phyloP scores from a whole-genome alignment of 164 flowering plant genomes.

The Nymphaea colorata region DNA sequence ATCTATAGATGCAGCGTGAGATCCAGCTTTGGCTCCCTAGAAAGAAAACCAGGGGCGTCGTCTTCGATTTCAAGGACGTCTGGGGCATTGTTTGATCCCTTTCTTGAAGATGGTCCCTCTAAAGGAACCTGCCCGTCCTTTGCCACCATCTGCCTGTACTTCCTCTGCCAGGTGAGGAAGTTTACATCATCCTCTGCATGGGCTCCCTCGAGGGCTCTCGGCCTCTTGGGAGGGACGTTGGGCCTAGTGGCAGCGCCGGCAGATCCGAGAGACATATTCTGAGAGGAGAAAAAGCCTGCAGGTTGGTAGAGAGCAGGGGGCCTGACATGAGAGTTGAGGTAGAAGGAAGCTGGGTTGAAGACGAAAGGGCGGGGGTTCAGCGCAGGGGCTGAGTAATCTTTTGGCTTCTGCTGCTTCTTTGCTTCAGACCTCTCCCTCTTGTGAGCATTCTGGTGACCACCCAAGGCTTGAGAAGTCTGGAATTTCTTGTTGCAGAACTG shows the following conservation, averaged over 20 bases:
- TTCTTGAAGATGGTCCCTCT: neutral
- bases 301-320: neutral
- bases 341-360: neutral
- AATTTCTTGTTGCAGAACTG: neutral
- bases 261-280: neutral
- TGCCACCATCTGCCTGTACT: neutral
- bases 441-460: neutral
- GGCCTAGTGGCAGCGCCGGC: neutral
- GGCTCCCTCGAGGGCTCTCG: neutral
- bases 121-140: neutral
- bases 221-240: neutral
- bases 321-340: neutral
- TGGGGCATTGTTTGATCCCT: neutral
- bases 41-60: neutral
- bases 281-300: neutral
- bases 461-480: neutral
- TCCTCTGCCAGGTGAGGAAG: neutral
- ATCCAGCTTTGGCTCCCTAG: neutral
- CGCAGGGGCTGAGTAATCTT: neutral
- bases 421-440: neutral
- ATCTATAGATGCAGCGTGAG: neutral
- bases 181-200: neutral
- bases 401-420: neutral
- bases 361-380: neutral
- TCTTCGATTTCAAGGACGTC: neutral